Evolutionary conservation across 768 basidiomycete species (phyloP), one percentile per base, ranked within the genome.

Genomic region (Tubosaeta sp.): DNA sequence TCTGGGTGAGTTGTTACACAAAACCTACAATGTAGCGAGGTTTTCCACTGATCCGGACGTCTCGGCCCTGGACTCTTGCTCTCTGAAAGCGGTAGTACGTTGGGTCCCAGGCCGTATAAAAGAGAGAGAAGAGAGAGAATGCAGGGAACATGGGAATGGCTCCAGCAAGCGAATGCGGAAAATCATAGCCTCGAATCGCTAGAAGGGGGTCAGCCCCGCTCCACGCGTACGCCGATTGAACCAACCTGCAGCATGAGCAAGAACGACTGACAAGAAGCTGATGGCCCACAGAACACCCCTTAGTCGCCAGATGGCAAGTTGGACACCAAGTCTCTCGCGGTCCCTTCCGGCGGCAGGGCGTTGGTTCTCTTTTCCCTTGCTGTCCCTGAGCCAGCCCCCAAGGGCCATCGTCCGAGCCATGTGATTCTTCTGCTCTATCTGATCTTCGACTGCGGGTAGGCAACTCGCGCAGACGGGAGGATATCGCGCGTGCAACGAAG

Each of bases 81-180:
- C 71, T 76, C 56, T 76, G 76, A 48, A 80, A 71, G 10, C 78
- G 72, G 21, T 77, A 69, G 66, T 91, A 92, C 18, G 87, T 87
- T 12, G 90, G 92, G 63, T 95, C 84, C 93, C 93, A 95, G 2
- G 77, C 81, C 1, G 83, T 82, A 86, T 92, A 94, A 6, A 86
- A 60, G 14, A 93, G 61, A 18, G 91, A 91, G 14, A 80, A 11
- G 1, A 83, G 39, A 25, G 74, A 69, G 18, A 87, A 39, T 4
- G 73, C 25, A 3, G 87, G 83, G 45, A 86, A 69, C 5, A 64
- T 54, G 10, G 78, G 77, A 44, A 68, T 59, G 34, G 71, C 40
- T 30, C 64, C 41, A 1, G 50, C 25, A 12, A 65, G 49, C 6
- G 29, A 35, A 46, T 4, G 54, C 7, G 68, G 59, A 29, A 62